These are phyloP conservation scores for Aureobasidium sp. DNA, from an alignment of 2,329 filamentous ascomycete species.

Conservation along the genomic window DNA sequence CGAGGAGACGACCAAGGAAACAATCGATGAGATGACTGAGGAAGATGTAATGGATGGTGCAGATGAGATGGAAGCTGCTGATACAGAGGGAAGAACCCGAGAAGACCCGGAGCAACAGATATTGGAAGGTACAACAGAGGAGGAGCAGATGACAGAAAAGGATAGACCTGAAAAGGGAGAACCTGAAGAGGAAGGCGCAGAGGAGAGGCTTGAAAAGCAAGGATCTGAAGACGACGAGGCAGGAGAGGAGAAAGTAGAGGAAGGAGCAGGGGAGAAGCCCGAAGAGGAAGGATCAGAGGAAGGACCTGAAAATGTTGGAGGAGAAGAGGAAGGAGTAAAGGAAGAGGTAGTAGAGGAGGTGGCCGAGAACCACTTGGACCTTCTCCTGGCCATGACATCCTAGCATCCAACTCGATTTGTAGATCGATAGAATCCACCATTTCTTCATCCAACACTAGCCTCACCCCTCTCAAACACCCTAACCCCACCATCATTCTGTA, in stretches of 20 bases:
- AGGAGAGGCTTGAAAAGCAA: background rate
- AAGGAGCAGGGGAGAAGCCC: background rate
- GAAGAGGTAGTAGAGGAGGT: too few species aligned
- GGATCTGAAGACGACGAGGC: background rate
- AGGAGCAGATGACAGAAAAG: background rate
- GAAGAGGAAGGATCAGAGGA: background rate
- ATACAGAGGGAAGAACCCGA: too few species aligned
- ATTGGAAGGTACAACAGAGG: too few species aligned
- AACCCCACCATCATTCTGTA: slow-evolving; percentile 81
- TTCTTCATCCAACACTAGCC: slow-evolving; percentile 24
- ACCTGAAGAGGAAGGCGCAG: background rate
- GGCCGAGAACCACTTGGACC: too few species aligned
- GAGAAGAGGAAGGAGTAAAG: background rate
- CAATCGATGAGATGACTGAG: background rate
- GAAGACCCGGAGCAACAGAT: too few species aligned
- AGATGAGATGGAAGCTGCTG: background rate
- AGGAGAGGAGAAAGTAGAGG: background rate
- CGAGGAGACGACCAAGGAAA: background rate
- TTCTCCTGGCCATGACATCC: slow-evolving; percentile 8
- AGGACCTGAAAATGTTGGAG: background rate
- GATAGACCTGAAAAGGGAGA: background rate
- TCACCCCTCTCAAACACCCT: slow-evolving; percentile 88
- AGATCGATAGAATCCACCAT: background rate
- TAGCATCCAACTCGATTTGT: background rate
- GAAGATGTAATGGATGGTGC: background rate